Conservation (phyloP, 179 eudicot genomes). For the Beta lomatogona region DNA sequence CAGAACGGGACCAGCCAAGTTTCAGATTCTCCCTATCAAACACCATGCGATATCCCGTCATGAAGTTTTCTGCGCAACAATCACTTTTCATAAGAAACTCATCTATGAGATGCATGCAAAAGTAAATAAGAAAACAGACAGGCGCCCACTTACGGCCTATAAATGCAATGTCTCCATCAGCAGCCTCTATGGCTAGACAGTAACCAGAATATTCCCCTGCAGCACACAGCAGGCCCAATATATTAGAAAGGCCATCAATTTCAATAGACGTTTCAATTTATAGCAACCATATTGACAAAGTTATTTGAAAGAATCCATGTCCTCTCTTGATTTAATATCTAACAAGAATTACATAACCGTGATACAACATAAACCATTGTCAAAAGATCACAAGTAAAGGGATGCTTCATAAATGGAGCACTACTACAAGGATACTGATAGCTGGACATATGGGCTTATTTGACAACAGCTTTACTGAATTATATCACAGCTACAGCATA, state of each 20-base stretch:
- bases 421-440: background rate
- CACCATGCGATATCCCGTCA: slow-evolving; percentile 88
- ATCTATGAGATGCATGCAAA: background rate
- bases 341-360: background rate
- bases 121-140: slow-evolving; percentile 13
- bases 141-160: slow-evolving; percentile 78
- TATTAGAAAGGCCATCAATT: background rate
- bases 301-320: background rate
- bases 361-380: background rate
- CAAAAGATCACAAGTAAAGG: background rate
- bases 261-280: background rate
- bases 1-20: slow-evolving; percentile 86
- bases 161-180: slow-evolving; percentile 49
- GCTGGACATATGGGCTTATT: background rate
- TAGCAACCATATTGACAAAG: background rate
- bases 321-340: background rate
- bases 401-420: background rate
- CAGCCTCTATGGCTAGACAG: slow-evolving; percentile 74
- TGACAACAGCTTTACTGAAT: background rate
- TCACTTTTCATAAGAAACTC: background rate
- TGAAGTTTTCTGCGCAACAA: slow-evolving; percentile 75
- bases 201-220: slow-evolving; percentile 66
- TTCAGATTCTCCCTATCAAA: slow-evolving; percentile 88
- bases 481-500: background rate
- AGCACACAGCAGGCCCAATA: slow-evolving; percentile 11